Percentiles rank a stretch among this genome's conserved stretches.
Evolutionary conservation across 768 basidiomycete genomes (phyloP).

Genomic region (Boletales sp.): DNA sequence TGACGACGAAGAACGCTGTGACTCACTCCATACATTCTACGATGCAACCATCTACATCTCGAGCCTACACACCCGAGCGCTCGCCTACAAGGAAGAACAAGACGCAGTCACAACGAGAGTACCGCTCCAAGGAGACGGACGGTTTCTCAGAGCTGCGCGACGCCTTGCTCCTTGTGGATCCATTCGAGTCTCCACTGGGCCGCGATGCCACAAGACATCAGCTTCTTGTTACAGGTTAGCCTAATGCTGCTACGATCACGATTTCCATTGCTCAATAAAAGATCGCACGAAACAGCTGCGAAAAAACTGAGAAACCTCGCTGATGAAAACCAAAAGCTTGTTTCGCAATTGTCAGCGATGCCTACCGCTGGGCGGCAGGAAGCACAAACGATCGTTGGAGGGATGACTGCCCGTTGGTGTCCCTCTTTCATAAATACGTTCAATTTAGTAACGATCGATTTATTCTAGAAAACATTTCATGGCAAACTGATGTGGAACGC

Average conservation of each 20-base stretch:
- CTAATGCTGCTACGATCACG: not conserved
- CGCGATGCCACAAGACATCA: constrained; percentile 30
- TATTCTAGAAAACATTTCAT: not conserved
- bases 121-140: constrained; percentile 29
- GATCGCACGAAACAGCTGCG: constrained; percentile 32
- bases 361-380: not conserved
- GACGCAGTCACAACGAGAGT: constrained; percentile 26
- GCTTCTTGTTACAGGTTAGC: constrained; percentile 23
- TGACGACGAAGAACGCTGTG: not conserved
- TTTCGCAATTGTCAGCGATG: constrained; percentile 11
- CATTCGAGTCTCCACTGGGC: constrained; percentile 20
- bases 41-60: constrained; percentile 17
- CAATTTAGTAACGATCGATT: no score
- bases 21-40: constrained; percentile 6
- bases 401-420: no score
- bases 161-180: constrained; percentile 22
- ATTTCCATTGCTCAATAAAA: not conserved
- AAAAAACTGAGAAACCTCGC: constrained; percentile 43
- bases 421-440: no score
- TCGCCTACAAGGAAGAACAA: constrained; percentile 18
- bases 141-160: constrained; percentile 30
- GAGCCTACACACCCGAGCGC: not conserved
- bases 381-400: not conserved
- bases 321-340: constrained; percentile 21
- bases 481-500: constrained; percentile 4